Evolutionary conservation across 2,329 filamentous ascomycete species (phyloP).

Genomic region (Cercospora sp.): DNA sequence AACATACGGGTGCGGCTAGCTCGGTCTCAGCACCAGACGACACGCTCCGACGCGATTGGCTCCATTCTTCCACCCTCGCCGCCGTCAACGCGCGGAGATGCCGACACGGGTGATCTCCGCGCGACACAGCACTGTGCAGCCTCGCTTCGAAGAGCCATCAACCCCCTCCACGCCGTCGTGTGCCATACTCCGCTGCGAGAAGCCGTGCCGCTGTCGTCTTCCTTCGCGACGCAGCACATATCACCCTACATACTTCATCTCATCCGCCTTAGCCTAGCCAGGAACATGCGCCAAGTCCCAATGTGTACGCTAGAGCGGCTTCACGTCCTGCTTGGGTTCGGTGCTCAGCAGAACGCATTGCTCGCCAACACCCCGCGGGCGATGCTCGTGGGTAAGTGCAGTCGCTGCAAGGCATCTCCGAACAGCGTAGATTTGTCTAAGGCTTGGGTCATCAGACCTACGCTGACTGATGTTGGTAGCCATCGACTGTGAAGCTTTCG

Average conservation of each 20-base stretch:
- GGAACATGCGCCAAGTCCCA: not conserved
- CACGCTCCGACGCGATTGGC: not conserved
- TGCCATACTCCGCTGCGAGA: not conserved
- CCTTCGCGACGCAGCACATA: not conserved
- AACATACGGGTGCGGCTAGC: not conserved
- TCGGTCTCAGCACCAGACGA: not conserved
- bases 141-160: not conserved
- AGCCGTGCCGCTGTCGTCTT: not conserved
- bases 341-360: not conserved
- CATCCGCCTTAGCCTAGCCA: not conserved
- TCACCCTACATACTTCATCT: not conserved
- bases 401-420: not conserved
- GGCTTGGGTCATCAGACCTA: conserved; percentile 29
- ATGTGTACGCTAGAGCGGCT: conserved; percentile 1
- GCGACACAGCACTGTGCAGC: not conserved
- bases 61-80: not conserved
- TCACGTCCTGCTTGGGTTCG: conserved; percentile 15
- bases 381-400: not conserved
- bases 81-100: not conserved
- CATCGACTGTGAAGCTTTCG: conserved; percentile 81
- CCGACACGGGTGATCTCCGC: not conserved
- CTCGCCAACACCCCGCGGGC: not conserved
- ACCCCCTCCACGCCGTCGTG: not conserved
- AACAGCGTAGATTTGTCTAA: conserved; percentile 13
- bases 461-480: conserved; percentile 63